Evolutionary conservation across 257 asterid species (phyloP), one percentile per base, ranked within the genome.

Genomic region (Echites panduratus): DNA sequence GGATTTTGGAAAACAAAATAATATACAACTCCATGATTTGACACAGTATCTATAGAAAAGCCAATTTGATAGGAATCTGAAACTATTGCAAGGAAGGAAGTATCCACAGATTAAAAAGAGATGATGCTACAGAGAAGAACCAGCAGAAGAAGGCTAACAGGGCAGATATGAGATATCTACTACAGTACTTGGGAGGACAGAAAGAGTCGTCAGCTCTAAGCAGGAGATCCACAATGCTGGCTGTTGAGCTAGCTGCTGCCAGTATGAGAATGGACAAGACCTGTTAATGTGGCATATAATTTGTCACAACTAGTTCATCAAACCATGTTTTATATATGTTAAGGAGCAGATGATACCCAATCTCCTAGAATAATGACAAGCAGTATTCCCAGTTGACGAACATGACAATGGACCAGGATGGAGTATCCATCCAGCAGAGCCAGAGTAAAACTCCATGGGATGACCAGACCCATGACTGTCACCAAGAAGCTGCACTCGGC

Each of bases 361-460:
- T 91, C 96, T 73, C 95, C 96, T 12, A 85, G 59, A 70, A 89
- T 78, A 73, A 87, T 82, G 70, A 88, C 82, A 56, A 85, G 80
- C 49, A 91, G 74, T 68, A 89, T 80, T 66, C 88, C 87, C 0
- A 82, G 61, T 71, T 85, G 96, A 24, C 76, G 86, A 71, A 85
- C 70, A 13, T 85, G 85, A 79, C 82, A 80, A 47, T 77, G 80
- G 47, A 87, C 66, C 56, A 85, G 71, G 76, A 91, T 78, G 66
- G 87, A 84, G 84, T 85, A 89, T 70, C 85, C 86, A 73, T 89
- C 93, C 3, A 89, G 86, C 69, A 89, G 66, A 5, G 91, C 96
- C 61, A 91, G 73, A 72, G 97, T 85, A 68, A 83, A 73, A 74
- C 97, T 91, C 97, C 97, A 91, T 22, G 97, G 96, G 71, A 91